phyloP scores from a whole-genome alignment of 768 basidiomycete species.

The Amanita muscaria region DNA sequence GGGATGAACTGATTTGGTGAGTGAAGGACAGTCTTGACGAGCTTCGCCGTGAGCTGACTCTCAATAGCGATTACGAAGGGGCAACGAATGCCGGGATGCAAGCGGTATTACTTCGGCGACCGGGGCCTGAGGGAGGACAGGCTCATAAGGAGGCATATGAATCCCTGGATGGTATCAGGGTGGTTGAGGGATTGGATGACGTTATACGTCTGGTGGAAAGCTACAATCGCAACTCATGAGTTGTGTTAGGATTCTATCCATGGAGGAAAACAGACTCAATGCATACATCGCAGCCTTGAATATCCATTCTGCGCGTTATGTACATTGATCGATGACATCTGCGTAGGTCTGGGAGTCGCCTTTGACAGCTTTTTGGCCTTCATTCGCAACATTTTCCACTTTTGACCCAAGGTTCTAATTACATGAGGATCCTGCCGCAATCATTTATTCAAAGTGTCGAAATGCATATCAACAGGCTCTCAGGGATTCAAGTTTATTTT shows the following conservation, averaged over 20 bases:
- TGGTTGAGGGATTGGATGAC: constrained; percentile 24
- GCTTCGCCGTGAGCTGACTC: constrained; percentile 2
- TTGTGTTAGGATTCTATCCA: too few species aligned
- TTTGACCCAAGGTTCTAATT: constrained; percentile 72
- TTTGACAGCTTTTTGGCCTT: constrained; percentile 37
- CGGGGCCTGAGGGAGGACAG: constrained; percentile 37
- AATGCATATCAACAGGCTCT: too few species aligned
- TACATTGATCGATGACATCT: constrained; percentile 16
- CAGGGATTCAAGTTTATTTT: too few species aligned
- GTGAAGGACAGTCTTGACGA: neutral
- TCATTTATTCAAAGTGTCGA: constrained; percentile 71
- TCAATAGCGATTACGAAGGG: constrained; percentile 55
- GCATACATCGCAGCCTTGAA: too few species aligned
- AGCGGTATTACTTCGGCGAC: constrained; percentile 48
- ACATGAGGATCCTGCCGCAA: constrained; percentile 78
- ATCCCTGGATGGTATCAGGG: constrained; percentile 24
- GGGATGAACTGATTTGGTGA: constrained; percentile 64
- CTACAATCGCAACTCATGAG: constrained; percentile 6
- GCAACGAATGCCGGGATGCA: constrained; percentile 46
- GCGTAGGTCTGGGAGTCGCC: constrained; percentile 13
- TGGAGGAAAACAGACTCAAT: too few species aligned
- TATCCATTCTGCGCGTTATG: too few species aligned
- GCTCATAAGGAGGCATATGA: constrained; percentile 36
- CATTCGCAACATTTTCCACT: constrained; percentile 54
- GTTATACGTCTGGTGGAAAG: constrained; percentile 15